These are phyloP conservation scores for Vigna reflexopilosa DNA, from an alignment of 306 rosid species.

Conservation along the genomic window DNA sequence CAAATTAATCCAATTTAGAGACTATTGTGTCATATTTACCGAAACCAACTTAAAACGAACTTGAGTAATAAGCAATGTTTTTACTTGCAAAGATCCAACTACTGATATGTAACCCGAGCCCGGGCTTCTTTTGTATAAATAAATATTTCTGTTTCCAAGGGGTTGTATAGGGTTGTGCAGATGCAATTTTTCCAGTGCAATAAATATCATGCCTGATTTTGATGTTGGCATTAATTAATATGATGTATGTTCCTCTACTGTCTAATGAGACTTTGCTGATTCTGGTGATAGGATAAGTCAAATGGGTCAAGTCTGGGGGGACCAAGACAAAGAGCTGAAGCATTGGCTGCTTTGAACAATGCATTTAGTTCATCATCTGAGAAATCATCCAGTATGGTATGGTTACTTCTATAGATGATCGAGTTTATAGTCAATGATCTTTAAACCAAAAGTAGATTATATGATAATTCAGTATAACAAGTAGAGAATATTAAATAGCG, in stretches of 20 bases:
- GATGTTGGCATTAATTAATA: conserved; percentile 4
- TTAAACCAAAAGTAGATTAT: not conserved
- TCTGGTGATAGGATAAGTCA: conserved; percentile 49
- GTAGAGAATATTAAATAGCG: not conserved
- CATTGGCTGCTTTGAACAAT: conserved; percentile 58
- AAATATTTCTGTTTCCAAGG: not conserved
- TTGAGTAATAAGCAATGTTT: conserved; percentile 13
- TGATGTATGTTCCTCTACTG: conserved; percentile 7
- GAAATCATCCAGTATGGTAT: conserved; percentile 46
- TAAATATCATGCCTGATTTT: conserved; percentile 12
- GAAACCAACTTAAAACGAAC: conserved; percentile 27
- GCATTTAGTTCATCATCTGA: conserved; percentile 79
- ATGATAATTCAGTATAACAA: not conserved
- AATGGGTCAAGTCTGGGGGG: conserved; percentile 54
- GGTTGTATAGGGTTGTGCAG: conserved; percentile 18
- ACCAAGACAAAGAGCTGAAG: conserved; percentile 64
- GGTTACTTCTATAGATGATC: conserved; percentile 23
- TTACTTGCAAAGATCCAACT: conserved; percentile 33
- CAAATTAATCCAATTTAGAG: conserved; percentile 37
- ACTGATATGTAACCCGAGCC: not conserved
- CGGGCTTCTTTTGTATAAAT: not conserved
- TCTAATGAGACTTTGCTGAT: conserved; percentile 34
- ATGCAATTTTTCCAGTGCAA: conserved; percentile 9
- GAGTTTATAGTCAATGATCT: not conserved
- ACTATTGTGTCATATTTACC: conserved; percentile 22